Conservation (phyloP, 108 stramenopile species). For the Bacterosira constricta region DNA sequence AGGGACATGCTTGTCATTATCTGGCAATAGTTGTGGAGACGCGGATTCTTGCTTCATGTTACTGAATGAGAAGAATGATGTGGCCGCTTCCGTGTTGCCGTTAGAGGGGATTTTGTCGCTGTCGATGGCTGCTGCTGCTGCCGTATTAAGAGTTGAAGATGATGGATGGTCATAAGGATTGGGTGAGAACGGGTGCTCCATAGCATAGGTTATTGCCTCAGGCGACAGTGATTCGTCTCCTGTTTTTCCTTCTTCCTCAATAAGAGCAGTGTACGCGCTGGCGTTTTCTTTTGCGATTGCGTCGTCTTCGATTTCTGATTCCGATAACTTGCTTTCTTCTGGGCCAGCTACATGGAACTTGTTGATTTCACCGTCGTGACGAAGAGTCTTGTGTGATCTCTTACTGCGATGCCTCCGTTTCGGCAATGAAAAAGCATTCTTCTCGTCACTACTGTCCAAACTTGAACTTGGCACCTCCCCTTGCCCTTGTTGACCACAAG, state of each 20-base stretch:
- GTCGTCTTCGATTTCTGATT: neutral
- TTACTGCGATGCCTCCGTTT: constrained; percentile 23
- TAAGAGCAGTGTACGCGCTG: no score
- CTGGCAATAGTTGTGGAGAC: neutral
- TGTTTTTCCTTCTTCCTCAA: neutral
- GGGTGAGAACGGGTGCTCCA: constrained; percentile 37
- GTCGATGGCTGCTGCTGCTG: no score
- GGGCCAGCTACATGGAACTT: neutral
- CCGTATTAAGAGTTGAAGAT: neutral
- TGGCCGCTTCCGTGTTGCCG: neutral
- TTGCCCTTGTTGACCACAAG: neutral
- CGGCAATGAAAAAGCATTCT: neutral
- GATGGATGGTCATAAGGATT: constrained; percentile 65
- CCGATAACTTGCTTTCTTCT: neutral
- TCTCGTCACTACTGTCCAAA: neutral
- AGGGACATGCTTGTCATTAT: constrained; percentile 54
- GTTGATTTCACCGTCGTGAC: neutral
- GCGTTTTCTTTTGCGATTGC: neutral
- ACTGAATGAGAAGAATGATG: constrained; percentile 17
- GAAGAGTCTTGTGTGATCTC: constrained; percentile 39
- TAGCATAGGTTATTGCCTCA: constrained; percentile 19
- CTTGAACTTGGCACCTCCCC: neutral
- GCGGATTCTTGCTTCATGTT: neutral
- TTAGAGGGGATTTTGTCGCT: no score
- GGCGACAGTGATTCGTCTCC: neutral